Evolutionary conservation across 257 asterid species (phyloP).

Genomic region (Anisodus acutangulus): DNA sequence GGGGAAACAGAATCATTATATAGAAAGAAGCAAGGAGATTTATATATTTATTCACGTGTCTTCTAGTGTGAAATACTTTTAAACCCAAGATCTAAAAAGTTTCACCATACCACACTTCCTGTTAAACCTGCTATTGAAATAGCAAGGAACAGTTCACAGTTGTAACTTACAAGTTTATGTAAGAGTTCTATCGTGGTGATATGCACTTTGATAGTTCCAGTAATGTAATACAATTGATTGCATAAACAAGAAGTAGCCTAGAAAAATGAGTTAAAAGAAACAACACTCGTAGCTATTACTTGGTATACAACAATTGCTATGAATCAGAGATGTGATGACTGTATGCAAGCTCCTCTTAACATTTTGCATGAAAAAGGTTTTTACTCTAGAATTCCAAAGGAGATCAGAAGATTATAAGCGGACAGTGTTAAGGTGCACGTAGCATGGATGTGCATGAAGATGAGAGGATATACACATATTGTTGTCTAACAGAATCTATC

Average conservation of each 20-base stretch:
- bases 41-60: background rate
- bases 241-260: background rate
- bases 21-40: background rate
- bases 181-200: background rate
- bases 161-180: background rate
- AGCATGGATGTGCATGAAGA: background rate
- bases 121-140: background rate
- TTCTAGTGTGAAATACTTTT: background rate
- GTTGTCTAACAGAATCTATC: background rate
- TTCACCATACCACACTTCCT: background rate
- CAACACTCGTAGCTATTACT: background rate
- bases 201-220: conserved; percentile 16
- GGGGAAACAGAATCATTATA: background rate
- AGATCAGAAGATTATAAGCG: background rate
- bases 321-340: background rate
- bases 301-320: background rate
- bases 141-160: conserved; percentile 16
- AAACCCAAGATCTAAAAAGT: background rate
- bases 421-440: background rate
- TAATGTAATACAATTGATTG: background rate
- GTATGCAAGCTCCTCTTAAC: background rate
- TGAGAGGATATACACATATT: background rate
- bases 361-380: background rate
- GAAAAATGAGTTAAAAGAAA: background rate
- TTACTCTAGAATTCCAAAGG: background rate